phyloP scores from a whole-genome alignment of 257 asterid genomes.

The Plantago elongata region DNA sequence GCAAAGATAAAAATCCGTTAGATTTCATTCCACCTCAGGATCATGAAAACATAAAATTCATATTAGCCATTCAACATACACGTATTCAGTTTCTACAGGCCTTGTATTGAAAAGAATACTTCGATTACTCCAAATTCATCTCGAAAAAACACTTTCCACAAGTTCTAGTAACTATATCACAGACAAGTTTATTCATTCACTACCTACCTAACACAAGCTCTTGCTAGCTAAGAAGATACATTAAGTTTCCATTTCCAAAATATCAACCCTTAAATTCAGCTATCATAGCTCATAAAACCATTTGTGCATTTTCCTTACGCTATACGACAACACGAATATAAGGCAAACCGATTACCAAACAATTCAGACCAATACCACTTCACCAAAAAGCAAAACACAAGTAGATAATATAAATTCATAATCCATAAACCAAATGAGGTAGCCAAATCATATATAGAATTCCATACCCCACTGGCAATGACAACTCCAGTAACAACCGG shows the following conservation, averaged over 20 bases:
- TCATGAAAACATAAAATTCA: not conserved
- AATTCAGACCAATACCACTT: not conserved
- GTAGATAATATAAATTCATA: not conserved
- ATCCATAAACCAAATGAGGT: not conserved
- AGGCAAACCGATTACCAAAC: not conserved
- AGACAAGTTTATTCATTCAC: not conserved
- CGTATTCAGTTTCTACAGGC: not conserved
- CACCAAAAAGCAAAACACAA: not conserved
- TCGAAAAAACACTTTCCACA: not conserved
- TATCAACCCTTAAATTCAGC: not conserved
- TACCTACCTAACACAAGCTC: not conserved
- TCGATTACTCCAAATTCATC: not conserved
- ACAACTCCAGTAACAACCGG: slow-evolving; percentile 79
- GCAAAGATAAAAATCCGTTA: not conserved
- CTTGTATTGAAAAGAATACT: too few species aligned
- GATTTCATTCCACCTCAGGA: not conserved
- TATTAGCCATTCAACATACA: not conserved
- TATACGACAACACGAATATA: too few species aligned
- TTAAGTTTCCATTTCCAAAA: not conserved
- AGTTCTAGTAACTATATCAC: not conserved
- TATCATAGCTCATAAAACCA: too few species aligned
- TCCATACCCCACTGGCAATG: slow-evolving; percentile 79
- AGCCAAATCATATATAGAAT: not conserved
- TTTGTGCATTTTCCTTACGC: too few species aligned
- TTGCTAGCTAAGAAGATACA: not conserved